phyloP scores from a whole-genome alignment of 2,329 filamentous ascomycete genomes.

The Fonsecaea nubica region DNA sequence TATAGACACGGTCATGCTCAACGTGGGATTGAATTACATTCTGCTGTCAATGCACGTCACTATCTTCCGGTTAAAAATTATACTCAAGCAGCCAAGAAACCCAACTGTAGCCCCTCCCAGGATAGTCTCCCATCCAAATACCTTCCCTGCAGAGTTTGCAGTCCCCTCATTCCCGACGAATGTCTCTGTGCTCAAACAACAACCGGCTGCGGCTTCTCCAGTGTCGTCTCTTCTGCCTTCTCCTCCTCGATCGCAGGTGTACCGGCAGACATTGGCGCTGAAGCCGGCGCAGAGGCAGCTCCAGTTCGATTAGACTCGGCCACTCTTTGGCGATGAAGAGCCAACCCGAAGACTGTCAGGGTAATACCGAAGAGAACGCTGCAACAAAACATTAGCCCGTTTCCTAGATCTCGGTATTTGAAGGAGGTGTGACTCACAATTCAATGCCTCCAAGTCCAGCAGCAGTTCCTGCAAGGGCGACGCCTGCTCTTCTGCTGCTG shows the following conservation, averaged over 20 bases:
- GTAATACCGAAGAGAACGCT: constrained; percentile 36
- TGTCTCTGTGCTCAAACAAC: constrained; percentile 10
- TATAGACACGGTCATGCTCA: background rate
- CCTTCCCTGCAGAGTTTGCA: background rate
- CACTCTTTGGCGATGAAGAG: constrained; percentile 31
- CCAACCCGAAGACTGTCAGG: constrained; percentile 33
- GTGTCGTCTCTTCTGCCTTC: constrained; percentile 6
- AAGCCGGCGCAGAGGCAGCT: background rate
- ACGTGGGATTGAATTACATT: background rate
- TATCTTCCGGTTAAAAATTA: background rate
- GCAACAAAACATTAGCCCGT: background rate
- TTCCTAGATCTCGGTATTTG: background rate
- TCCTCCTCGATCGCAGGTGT: background rate
- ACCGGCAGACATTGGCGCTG: background rate
- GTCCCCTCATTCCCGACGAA: background rate
- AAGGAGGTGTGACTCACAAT: constrained; percentile 31
- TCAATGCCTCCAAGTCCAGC: constrained; percentile 34
- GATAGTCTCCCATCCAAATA: background rate
- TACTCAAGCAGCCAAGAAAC: background rate
- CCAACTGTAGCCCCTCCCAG: background rate
- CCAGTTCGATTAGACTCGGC: background rate
- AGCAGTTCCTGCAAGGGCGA: constrained; percentile 36
- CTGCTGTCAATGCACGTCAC: background rate
- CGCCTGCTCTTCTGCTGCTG: constrained; percentile 29
- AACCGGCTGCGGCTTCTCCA: constrained; percentile 3